These are phyloP conservation scores for Arabis hirsuta DNA, from an alignment of 345 rosid species.

Conservation along the genomic window DNA sequence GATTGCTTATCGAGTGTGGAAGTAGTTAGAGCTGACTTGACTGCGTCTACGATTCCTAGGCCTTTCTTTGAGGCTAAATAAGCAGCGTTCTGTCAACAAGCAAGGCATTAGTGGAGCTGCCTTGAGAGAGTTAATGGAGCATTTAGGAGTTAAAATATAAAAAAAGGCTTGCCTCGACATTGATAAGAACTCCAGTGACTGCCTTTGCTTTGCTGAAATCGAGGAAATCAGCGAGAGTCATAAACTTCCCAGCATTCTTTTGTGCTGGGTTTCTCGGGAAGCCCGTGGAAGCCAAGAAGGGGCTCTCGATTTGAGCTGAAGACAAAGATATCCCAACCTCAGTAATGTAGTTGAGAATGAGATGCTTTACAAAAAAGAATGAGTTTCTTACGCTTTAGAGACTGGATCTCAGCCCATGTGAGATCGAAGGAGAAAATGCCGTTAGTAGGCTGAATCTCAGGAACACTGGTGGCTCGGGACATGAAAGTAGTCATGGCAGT, in stretches of 20 bases:
- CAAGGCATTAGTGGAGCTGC: background rate
- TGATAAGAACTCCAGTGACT: constrained; percentile 73
- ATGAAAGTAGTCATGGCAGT: constrained; percentile 63
- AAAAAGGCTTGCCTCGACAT: constrained; percentile 58
- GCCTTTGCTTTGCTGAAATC: constrained; percentile 73
- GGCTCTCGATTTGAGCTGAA: constrained; percentile 76
- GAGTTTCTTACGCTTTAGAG: constrained; percentile 61
- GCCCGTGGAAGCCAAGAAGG: constrained; percentile 42
- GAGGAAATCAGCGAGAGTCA: constrained; percentile 64
- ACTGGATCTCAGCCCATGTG: constrained; percentile 83
- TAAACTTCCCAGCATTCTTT: constrained; percentile 70
- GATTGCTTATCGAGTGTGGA: constrained; percentile 75
- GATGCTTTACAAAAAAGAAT: background rate
- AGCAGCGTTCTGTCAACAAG: constrained; percentile 69
- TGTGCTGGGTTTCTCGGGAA: constrained; percentile 64
- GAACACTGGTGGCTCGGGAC: constrained; percentile 54
- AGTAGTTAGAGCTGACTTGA: constrained; percentile 55
- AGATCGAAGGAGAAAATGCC: constrained; percentile 93
- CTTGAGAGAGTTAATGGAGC: background rate
- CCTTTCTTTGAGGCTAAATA: constrained; percentile 84
- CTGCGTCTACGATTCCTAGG: constrained; percentile 58
- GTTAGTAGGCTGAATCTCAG: constrained; percentile 62
- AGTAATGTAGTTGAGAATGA: constrained; percentile 1
- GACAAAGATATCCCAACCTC: constrained; percentile 12
- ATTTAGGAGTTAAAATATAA: background rate